Evolutionary conservation across 805 yeast species (phyloP), one percentile per base, ranked within the genome.

Genomic region (Saccharomyces mikatae): DNA sequence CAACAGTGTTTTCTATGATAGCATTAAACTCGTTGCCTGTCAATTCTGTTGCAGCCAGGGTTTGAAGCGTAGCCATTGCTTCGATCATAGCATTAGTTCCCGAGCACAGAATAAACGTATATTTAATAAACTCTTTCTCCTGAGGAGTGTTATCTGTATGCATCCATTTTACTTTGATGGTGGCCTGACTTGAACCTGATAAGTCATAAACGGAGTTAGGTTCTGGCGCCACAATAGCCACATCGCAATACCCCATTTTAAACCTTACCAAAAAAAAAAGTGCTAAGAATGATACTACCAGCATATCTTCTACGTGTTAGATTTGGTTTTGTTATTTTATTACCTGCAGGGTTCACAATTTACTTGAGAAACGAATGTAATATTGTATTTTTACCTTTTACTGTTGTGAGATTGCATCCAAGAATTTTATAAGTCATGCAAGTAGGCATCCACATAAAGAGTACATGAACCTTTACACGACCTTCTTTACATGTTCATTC

Each of bases 101-200:
- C 1, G 96, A 79, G 72, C 92, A 86, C 50, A 91, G 72, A 1
- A 74, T 67, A 54, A 89, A 74, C 0, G 83, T 74, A 56, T 78
- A 81, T 1, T 73, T 59, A 5, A 68, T 59, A 26, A 80, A 79
- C 3, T 77, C 74, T 1, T 61, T 53, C 41, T 85, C 63, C 2
- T 71, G 58, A 1, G 87, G 85, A 2, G 63, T 57, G 4, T 67
- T 60, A 50, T 79, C 84, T 55, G 76, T 78, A 55, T 81, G 82
- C n/a, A 73, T 65, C 84, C 94, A 90, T 11, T 62, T 52, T 5
- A 73, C 55, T 0, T 58, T 56, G 3, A 74, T 58, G 2, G 53
- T 29, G 9, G 53, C 70, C 8, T 57, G 21, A 3, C 70, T 65
- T 0, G 65, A 60, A 21, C 66, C 46, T 1, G 44, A 53, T 9